These are phyloP conservation scores for Vanrija sp. DNA, from an alignment of 1,284 basidiomycete genomes.

Conservation along the genomic window DNA sequence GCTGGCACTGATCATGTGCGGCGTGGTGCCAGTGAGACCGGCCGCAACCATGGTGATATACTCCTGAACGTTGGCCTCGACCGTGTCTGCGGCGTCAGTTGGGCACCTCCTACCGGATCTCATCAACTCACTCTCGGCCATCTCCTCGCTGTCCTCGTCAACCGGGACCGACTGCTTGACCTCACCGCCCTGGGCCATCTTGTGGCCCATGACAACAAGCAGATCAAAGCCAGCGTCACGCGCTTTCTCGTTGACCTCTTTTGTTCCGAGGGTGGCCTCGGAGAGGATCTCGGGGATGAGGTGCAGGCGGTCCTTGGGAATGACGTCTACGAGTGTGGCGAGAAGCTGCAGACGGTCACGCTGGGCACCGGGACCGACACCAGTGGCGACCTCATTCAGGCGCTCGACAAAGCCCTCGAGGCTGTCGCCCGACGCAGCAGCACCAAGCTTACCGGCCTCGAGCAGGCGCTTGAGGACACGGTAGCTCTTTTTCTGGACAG, in stretches of 20 bases:
- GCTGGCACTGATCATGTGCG: slow-evolving; percentile 98
- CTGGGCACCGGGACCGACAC: slow-evolving; percentile 79
- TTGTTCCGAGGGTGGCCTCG: slow-evolving; percentile 95
- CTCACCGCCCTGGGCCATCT: slow-evolving; percentile 83
- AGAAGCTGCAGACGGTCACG: slow-evolving; percentile 82
- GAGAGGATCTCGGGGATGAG: slow-evolving; percentile 85
- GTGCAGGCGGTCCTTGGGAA: slow-evolving; percentile 72
- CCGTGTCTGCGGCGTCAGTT: slow-evolving; percentile 44
- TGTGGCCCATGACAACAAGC: slow-evolving; percentile 84
- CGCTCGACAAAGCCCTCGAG: slow-evolving; percentile 57
- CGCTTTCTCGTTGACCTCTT: slow-evolving; percentile 93
- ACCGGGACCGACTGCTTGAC: slow-evolving; percentile 71
- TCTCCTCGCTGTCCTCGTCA: slow-evolving; percentile 66
- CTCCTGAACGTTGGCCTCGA: slow-evolving; percentile 78
- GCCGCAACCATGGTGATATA: slow-evolving; percentile 97
- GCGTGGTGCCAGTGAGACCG: slow-evolving; percentile 85
- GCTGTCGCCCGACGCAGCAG: slow-evolving; percentile 53
- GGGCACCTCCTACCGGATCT: not conserved
- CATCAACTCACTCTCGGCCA: slow-evolving; percentile 55
- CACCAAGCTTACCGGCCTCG: slow-evolving; percentile 59
- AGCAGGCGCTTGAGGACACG: slow-evolving; percentile 74
- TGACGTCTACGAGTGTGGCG: slow-evolving; percentile 63
- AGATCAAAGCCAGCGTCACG: slow-evolving; percentile 86
- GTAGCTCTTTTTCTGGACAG: slow-evolving; percentile 93
- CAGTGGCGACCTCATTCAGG: slow-evolving; percentile 58